Base-by-base conservation (phyloP, 2,329 filamentous ascomycete species). In the Emydomyces testavorans region DNA sequence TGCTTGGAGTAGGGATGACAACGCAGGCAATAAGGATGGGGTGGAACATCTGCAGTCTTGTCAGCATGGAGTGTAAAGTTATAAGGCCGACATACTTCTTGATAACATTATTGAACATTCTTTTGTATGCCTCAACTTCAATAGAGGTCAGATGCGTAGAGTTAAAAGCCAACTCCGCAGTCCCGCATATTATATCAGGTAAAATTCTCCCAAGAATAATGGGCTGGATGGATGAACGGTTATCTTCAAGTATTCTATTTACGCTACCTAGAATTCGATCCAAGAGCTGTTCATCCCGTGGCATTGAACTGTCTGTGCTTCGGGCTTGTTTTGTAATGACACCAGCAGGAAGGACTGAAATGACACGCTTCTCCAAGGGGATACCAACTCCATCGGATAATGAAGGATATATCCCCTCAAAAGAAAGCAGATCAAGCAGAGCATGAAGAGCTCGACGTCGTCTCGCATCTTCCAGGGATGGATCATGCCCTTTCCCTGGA, bases 401-500 rank as follows among this genome's bases (percentile, higher is more conserved):
- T 4, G 59, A 68, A 4, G 68, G 68, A 52, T 70, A 70, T 20
- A 71, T 65, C 4, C 68, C 68, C 50, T 71, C 68, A 5, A 70
- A 50, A 2, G 68, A 68, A 32, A 70, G 60, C 41, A 71, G 52
- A 46, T 71, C 68, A 37, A 70, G 54, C 5, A 71, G 54, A 4
- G 65, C 63, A 58, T 70, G 62, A 2, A 69, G 53, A 11, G 61
- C 51, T 21, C 65, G 60, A 26, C 65, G 64, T 24, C 65, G 58
- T 48, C 60, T 69, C n/a, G 66, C 65, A 58, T 69, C 66, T 56
- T 68, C 65, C 24, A 66, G 52, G 18, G 56, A 56, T 5, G 56
- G 49, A 50, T 67, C 62, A 49, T 60, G 57, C n/a, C 49, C 44
- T 4, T 50, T 51, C 7, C 37, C 32, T 46, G 13, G 21, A n/a